Base-by-base conservation (phyloP, 2,329 filamentous ascomycete genomes). In the Tolypocladium nubicola region DNA sequence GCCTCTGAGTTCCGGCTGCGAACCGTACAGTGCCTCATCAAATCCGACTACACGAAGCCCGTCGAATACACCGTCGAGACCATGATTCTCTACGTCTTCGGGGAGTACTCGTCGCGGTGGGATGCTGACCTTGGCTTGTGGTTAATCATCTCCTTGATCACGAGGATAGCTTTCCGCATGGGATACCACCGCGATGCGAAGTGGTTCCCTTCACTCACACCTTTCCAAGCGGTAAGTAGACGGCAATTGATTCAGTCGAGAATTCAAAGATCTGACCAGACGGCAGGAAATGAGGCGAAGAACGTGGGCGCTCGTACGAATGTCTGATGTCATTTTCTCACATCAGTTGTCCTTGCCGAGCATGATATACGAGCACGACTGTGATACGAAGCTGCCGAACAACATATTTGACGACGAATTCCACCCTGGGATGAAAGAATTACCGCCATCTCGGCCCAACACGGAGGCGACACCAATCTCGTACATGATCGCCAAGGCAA, bases 341-440 rank as follows among this genome's bases (percentile, higher is more conserved):
- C 87, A 89, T 60, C 87, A 90, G 65, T 77, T 84, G 2, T 83
- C 80, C n/a, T 67, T 85, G 23, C 81, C 82, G 5, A 80, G 74
- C 60, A 90, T 92, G 79, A 85, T 92, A 33, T 82, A 87, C 61
- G 80, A 87, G 14, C 79, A 87, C 53, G 86, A 91, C 66, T 90
- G 85, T 57, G 90, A 94, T 65, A 87, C 88, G 0, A 80, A 87
- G 63, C 73, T 89, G 7, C 89, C 89, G 1, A 82, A 85, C 57
- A 94, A 93, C 65, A 80, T 93, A 19, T 89, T 89, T 67, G 89
- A 94, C 63, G 88, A 92, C 61, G 89, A 93, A 62, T 85, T 94
- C 43, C 80, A 85, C 52, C 85, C 87, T 3, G 80, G 83, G 26
- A 87, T 84, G 61, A 87, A 85, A 62, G 73, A 79, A 9, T 70